Conservation (phyloP, 2,329 filamentous ascomycete species). For the Fusarium hostae region DNA sequence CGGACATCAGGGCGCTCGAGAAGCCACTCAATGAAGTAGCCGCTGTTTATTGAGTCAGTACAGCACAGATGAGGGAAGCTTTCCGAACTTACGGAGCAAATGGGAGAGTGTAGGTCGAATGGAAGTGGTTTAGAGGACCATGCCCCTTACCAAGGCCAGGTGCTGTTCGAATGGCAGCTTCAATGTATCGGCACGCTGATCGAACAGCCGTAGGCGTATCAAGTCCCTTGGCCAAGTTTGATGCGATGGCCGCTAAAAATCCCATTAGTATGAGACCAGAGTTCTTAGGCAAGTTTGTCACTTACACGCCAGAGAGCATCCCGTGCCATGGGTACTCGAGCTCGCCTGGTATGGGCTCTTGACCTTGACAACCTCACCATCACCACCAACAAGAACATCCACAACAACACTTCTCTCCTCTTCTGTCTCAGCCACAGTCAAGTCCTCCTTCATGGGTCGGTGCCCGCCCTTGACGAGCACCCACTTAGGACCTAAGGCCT, state of each 20-base stretch:
- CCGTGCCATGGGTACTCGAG: slow-evolving; percentile 91
- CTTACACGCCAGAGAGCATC: slow-evolving; percentile 90
- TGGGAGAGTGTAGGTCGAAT: slow-evolving; percentile 74
- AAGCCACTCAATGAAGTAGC: slow-evolving; percentile 85
- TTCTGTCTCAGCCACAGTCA: slow-evolving; percentile 66
- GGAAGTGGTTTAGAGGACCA: slow-evolving; percentile 83
- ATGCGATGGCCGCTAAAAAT: slow-evolving; percentile 73
- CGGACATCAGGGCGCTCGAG: slow-evolving; percentile 80
- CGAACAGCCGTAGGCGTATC: slow-evolving; percentile 70
- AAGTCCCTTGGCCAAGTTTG: slow-evolving; percentile 72
- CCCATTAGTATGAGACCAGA: background rate
- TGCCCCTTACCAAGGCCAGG: slow-evolving; percentile 72
- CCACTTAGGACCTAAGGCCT: slow-evolving; percentile 77
- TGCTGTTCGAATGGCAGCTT: slow-evolving; percentile 75
- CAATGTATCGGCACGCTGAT: slow-evolving; percentile 76
- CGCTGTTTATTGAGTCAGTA: slow-evolving; percentile 56
- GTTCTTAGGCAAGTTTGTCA: slow-evolving; percentile 22
- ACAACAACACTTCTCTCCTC: slow-evolving; percentile 75
- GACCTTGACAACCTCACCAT: slow-evolving; percentile 67
- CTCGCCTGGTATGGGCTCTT: slow-evolving; percentile 77
- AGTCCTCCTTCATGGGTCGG: slow-evolving; percentile 76
- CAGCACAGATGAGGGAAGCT: accelerated
- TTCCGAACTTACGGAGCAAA: slow-evolving; percentile 67
- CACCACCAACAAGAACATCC: slow-evolving; percentile 77
- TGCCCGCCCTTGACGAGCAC: slow-evolving; percentile 94